Evolutionary conservation across 257 asterid species (phyloP).

Genomic region (Nicotiana noctiflora): DNA sequence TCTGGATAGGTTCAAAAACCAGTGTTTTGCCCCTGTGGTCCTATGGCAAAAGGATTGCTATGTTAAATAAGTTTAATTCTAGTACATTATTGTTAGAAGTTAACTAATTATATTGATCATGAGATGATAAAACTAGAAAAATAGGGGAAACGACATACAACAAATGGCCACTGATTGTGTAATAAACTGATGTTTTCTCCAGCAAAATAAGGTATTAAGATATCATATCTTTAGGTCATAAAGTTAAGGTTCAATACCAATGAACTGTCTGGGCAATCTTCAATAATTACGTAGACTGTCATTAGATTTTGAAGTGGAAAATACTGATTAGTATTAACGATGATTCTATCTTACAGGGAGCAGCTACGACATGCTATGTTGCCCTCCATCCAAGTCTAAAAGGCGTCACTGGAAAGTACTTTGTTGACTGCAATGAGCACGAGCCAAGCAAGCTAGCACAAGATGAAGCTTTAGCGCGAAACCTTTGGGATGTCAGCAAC

Average conservation of each 20-base stretch:
- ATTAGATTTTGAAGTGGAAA: not conserved
- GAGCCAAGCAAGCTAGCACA: slow-evolving; percentile 31
- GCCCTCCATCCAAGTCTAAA: slow-evolving; percentile 55
- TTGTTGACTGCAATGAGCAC: slow-evolving; percentile 43
- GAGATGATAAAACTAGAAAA: too few relatives aligned
- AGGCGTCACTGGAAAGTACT: slow-evolving; percentile 53
- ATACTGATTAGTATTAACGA: not conserved
- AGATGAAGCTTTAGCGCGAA: slow-evolving; percentile 39
- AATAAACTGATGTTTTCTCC: not conserved
- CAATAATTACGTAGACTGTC: not conserved
- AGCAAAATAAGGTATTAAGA: too few relatives aligned
- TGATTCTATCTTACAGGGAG: slow-evolving; percentile 36
- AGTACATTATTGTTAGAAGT: too few relatives aligned
- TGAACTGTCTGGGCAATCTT: not conserved
- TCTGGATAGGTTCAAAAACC: too few relatives aligned
- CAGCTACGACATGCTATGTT: slow-evolving; percentile 68
- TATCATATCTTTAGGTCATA: too few relatives aligned
- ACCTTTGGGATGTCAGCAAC: slow-evolving; percentile 65
- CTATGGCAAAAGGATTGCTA: too few relatives aligned
- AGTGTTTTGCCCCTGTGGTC: too few relatives aligned
- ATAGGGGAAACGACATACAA: too few relatives aligned
- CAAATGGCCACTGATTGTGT: too few relatives aligned
- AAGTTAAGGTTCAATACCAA: not conserved
- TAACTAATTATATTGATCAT: too few relatives aligned
- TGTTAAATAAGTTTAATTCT: too few relatives aligned